A percentile compares a stretch with the other conserved stretches of the same genome.
Conservation (phyloP, 257 asterid species). For the Solanum rostratum region DNA sequence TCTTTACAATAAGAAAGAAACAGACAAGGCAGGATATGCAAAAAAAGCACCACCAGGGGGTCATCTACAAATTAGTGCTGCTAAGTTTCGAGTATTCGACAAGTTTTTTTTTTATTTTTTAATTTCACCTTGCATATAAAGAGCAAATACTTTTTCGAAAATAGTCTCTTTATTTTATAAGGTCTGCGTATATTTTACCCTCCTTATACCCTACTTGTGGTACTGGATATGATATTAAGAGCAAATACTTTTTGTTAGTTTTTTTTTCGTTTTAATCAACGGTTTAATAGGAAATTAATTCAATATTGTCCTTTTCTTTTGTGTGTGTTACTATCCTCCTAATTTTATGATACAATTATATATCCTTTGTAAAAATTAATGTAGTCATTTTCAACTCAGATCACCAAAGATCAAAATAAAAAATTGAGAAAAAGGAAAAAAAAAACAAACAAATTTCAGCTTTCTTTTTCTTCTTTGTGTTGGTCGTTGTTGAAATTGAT, state of each 20-base stretch:
- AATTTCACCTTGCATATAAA: background rate
- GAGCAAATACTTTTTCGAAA: too few relatives aligned
- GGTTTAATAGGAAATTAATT: background rate
- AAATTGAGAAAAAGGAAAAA: background rate
- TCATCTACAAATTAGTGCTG: background rate
- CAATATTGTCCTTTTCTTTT: background rate
- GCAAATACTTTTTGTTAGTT: background rate
- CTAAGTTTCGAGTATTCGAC: background rate
- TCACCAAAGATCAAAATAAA: background rate
- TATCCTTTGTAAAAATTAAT: background rate
- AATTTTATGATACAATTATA: background rate
- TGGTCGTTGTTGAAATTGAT: background rate
- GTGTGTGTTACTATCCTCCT: background rate
- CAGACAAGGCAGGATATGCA: background rate
- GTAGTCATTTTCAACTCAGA: background rate
- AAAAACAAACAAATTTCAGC: background rate
- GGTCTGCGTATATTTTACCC: too few relatives aligned
- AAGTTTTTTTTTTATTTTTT: background rate
- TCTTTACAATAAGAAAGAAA: background rate
- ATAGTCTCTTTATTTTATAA: too few relatives aligned
- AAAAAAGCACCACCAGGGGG: background rate
- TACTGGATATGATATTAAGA: background rate
- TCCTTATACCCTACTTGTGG: too few relatives aligned
- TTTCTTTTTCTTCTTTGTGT: background rate
- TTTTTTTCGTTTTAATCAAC: background rate